Evolutionary conservation across 352 stramenopile genomes (phyloP), one percentile per base, ranked within the genome.

Genomic region (Globisporangium cylindrosporum): DNA sequence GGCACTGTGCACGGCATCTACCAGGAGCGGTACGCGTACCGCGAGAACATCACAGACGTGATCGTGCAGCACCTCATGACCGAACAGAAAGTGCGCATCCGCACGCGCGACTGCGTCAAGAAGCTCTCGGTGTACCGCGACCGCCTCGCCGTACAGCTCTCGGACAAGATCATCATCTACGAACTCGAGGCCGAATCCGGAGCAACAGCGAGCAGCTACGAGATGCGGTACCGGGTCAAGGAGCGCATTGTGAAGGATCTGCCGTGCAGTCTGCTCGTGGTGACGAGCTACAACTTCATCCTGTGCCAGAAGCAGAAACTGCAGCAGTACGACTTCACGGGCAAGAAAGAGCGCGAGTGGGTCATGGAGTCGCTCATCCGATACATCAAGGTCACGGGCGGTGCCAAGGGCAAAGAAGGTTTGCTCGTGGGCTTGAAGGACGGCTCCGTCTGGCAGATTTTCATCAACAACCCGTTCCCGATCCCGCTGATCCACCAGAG

Each of bases 11-110:
- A 98, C 76, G 91, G 88, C 54, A 91, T 98, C 36, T 97, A 97
- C 72, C 81, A 97, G 59, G 95, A 98, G 62, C 86, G 95, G 2
- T 98, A 97, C 66, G 93, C 93, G 10, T 98, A 97, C 72, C 87
- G 92, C 4, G 94, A 98, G 70, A 91, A 97, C 66, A 90, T 98
- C 62, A 98, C 93, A 14, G 94, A 98, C 70, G 94, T 98, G 59
- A 96, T 98, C 69, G 91, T 98, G 20, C 93, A 98, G 80, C 93
- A 98, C 73, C 77, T 98, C 36, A 89, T 97, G 75, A 98, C 91
- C 20, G 94, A 98, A 71, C 90, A 98, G 69, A 97, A 98, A 70
- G 94, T 98, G 60, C 84, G 89, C 56, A 98, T 98, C 74, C 97
- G 97, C 74, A 98, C 87, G 4, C 82, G 91, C n/a, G 95, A 98